phyloP scores from a whole-genome alignment of 306 rosid genomes.

The Vigna nakashimae region DNA sequence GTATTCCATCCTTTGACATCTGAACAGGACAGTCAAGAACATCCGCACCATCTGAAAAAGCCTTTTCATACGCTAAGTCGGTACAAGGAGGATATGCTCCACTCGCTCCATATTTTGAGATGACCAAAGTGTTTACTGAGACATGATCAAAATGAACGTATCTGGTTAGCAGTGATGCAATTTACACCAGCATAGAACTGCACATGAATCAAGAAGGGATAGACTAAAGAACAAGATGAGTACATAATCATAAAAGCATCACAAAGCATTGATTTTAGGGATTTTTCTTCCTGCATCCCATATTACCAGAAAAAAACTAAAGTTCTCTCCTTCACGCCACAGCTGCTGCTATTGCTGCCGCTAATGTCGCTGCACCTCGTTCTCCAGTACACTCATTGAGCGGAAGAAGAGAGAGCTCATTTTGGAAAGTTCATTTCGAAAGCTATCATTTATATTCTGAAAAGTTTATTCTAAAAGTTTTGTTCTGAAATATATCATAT shows the following conservation, averaged over 20 bases:
- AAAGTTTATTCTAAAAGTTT: no score
- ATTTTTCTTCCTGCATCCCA: no score
- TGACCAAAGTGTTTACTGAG: conserved; percentile 67
- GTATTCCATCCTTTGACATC: conserved; percentile 79
- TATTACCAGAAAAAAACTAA: no score
- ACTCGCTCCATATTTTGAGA: conserved; percentile 86
- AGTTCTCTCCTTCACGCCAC: no score
- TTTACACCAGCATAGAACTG: conserved; percentile 2
- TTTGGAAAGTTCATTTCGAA: no score
- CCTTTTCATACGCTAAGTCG: conserved; percentile 60
- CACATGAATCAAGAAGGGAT: conserved; percentile 8
- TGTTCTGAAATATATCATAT: no score
- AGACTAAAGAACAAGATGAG: conserved; percentile 21
- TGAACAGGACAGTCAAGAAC: conserved; percentile 91
- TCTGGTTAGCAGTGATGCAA: conserved; percentile 42
- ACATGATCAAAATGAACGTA: conserved; percentile 34
- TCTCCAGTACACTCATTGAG: no score
- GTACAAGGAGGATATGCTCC: conserved; percentile 87
- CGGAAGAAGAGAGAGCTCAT: no score
- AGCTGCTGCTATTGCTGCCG: no score
- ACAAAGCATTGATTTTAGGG: conserved; percentile 16
- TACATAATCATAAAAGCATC: neutral
- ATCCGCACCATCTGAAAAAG: conserved; percentile 75
- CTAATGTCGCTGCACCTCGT: no score
- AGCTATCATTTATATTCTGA: no score